These are phyloP conservation scores for Hydrangea macrophylla DNA, from an alignment of 148 eudicot species.

Conservation along the genomic window DNA sequence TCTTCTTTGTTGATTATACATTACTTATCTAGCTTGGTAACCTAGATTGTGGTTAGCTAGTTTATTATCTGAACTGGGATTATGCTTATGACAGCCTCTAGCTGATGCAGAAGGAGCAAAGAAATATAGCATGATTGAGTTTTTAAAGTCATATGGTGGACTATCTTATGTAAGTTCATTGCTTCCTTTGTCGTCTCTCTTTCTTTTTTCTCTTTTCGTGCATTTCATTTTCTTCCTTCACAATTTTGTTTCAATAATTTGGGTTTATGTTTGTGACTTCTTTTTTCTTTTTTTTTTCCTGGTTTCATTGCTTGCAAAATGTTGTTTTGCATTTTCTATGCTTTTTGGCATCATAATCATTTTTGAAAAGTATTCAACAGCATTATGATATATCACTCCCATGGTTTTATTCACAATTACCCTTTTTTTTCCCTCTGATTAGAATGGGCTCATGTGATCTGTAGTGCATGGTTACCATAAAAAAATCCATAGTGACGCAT, in stretches of 20 bases:
- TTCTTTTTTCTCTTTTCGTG: neutral
- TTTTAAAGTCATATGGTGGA: constrained; percentile 81
- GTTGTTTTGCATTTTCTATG: neutral
- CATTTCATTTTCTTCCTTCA: neutral
- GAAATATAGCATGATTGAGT: constrained; percentile 67
- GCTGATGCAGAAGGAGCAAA: constrained; percentile 99
- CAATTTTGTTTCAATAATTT: neutral
- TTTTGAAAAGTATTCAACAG: neutral
- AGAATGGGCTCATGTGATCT: no score
- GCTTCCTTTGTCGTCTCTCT: neutral
- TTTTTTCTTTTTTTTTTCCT: no score
- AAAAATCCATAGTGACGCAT: no score
- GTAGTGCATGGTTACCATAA: no score
- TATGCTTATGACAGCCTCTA: constrained; percentile 68
- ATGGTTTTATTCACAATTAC: no score
- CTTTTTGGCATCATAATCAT: neutral
- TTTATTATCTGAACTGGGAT: constrained; percentile 17
- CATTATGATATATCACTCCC: no score
- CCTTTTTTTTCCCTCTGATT: no score
- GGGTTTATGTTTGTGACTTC: neutral
- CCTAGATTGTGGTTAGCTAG: neutral
- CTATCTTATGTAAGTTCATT: constrained; percentile 73
- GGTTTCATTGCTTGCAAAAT: constrained; percentile 4
- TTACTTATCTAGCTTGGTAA: constrained; percentile 3
- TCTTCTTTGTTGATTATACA: neutral